Percentiles rank a stretch among this genome's conserved stretches.
Evolutionary conservation across 345 rosid species (phyloP).

Genomic region (Psidium friedrichsthalianum): DNA sequence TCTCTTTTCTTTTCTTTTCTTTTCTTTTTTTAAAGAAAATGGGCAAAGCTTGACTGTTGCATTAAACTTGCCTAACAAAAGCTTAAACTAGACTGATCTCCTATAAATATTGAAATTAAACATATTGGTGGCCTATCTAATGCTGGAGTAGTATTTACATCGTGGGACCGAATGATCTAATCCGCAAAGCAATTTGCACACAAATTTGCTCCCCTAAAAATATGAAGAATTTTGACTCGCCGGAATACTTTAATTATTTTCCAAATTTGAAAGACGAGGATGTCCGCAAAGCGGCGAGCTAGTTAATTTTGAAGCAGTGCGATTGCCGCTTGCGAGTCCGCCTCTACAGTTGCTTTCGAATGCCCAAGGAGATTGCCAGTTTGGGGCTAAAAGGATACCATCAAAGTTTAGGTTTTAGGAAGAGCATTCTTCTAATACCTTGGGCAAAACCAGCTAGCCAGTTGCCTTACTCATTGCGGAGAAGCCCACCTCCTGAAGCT

Average conservation of each 20-base stretch:
- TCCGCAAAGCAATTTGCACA: background rate
- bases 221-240: background rate
- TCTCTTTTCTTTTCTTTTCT: background rate
- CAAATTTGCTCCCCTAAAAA: background rate
- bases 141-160: background rate
- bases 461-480: background rate
- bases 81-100: background rate
- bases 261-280: background rate
- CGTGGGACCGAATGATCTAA: accelerated
- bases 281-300: background rate
- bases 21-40: background rate
- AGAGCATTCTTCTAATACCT: background rate
- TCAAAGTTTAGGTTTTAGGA: background rate
- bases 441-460: background rate
- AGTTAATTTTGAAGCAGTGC: background rate
- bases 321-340: background rate
- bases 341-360: background rate
- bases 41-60: background rate
- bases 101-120: background rate
- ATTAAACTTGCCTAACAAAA: background rate
- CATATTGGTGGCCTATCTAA: background rate
- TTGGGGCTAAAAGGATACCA: background rate
- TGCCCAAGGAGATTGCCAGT: background rate
- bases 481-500: background rate
- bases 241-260: background rate